A percentile compares a stretch with the other conserved stretches of the same genome.
These are phyloP conservation scores for Rhodotorula toruloides DNA, from an alignment of 768 basidiomycete genomes.

Conservation along the genomic window DNA sequence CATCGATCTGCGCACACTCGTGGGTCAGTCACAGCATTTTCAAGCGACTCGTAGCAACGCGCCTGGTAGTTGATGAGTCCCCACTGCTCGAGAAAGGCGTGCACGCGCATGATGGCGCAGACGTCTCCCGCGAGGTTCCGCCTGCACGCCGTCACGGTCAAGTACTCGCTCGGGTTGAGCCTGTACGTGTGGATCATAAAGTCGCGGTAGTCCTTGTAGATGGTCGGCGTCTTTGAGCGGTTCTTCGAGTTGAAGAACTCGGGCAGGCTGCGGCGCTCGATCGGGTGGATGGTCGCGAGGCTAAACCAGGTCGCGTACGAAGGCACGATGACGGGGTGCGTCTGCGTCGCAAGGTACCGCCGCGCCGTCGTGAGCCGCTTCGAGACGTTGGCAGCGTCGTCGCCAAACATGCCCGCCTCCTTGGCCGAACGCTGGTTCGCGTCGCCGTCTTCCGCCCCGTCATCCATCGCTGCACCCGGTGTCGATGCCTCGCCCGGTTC, in stretches of 20 bases:
- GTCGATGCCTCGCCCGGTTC: not conserved
- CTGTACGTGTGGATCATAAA: slow-evolving; percentile 99
- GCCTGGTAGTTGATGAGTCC: slow-evolving; percentile 98
- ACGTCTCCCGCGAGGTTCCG: slow-evolving; percentile 96
- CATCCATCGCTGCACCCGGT: not conserved
- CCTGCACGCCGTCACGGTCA: slow-evolving; percentile 94
- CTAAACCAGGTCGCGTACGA: slow-evolving; percentile 98
- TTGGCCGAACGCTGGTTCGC: slow-evolving; percentile 10
- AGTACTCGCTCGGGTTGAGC: slow-evolving; percentile 84
- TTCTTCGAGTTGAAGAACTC: slow-evolving; percentile 98
- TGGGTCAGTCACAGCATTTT: no score
- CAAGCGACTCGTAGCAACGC: no score
- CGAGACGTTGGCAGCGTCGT: slow-evolving; percentile 13
- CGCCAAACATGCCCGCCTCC: not conserved
- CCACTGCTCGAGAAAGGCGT: slow-evolving; percentile 98
- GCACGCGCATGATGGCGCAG: slow-evolving; percentile 96
- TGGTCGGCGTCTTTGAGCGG: slow-evolving; percentile 86
- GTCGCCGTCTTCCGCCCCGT: slow-evolving; percentile 5
- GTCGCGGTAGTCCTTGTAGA: slow-evolving; percentile 99
- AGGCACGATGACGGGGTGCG: slow-evolving; percentile 89
- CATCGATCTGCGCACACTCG: slow-evolving; percentile 69
- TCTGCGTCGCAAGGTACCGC: slow-evolving; percentile 93
- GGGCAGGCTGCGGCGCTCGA: slow-evolving; percentile 85
- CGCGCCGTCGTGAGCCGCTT: slow-evolving; percentile 52
- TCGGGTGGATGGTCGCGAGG: slow-evolving; percentile 84